phyloP scores from a whole-genome alignment of 176 grass and related monocot species.

The Melocanna baccifera region DNA sequence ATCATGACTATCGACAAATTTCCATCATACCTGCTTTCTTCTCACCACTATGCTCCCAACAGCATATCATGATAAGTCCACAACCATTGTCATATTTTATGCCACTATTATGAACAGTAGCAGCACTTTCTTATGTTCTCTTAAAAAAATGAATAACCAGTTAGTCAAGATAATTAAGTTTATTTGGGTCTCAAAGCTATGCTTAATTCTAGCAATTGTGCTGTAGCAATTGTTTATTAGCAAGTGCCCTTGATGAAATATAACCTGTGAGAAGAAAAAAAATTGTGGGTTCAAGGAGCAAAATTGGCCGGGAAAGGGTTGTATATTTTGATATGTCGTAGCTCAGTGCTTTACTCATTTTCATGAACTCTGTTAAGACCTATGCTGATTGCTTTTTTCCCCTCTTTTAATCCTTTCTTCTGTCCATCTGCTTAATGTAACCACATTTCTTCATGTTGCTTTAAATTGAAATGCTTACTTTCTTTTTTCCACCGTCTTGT shows the following conservation, averaged over 20 bases:
- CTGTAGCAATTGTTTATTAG: not conserved
- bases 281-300: slow-evolving; percentile 4
- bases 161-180: not conserved
- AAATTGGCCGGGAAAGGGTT: not conserved
- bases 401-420: slow-evolving; percentile 5
- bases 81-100: not conserved
- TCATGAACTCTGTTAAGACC: no score
- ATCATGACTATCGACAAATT: not conserved
- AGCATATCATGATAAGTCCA: not conserved
- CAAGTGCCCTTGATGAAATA: slow-evolving; percentile 14
- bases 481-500: slow-evolving; percentile 9
- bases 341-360: not conserved
- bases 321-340: not conserved
- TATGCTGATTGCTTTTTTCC: not conserved
- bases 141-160: not conserved
- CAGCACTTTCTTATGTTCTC: not conserved
- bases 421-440: slow-evolving; percentile 14
- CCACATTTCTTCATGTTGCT: not conserved
- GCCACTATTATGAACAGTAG: not conserved
- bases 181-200: not conserved
- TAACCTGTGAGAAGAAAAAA: not conserved
- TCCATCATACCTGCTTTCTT: not conserved
- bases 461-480: slow-evolving; percentile 19
- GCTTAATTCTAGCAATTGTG: slow-evolving; percentile 12
- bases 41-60: not conserved